These are phyloP conservation scores for bread wheat (Triticum aestivum) DNA, from an alignment of 176 grass and related monocot species.

Conservation along the genomic window DNA sequence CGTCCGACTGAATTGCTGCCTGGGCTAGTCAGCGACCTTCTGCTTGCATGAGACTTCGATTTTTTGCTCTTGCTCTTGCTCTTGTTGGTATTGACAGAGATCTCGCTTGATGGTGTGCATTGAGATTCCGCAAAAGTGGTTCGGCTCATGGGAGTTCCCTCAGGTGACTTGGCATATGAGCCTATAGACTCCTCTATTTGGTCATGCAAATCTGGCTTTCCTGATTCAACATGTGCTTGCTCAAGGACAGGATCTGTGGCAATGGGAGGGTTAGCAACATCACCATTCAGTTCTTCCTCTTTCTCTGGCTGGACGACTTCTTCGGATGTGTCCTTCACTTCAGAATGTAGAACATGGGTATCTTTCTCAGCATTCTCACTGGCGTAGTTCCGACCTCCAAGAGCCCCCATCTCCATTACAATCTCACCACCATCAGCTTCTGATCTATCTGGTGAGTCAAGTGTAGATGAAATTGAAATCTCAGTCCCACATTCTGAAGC, in stretches of 20 bases:
- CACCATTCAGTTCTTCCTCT: conserved; percentile 25
- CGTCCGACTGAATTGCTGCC: conserved; percentile 58
- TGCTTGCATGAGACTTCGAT: conserved; percentile 48
- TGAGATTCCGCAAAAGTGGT: conserved; percentile 50
- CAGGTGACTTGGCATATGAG: conserved; percentile 44
- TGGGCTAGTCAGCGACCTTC: conserved; percentile 55
- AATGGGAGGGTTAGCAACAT: conserved; percentile 13
- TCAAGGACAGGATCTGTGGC: conserved; percentile 20
- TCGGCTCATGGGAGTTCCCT: conserved; percentile 68
- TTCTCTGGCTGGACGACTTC: conserved; percentile 14
- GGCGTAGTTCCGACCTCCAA: conserved; percentile 55
- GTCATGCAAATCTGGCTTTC: conserved; percentile 28
- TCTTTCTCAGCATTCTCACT: conserved; percentile 29
- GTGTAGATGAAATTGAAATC: conserved; percentile 95
- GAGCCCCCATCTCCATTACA: conserved; percentile 81
- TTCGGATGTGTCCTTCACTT: conserved; percentile 19
- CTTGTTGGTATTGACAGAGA: conserved; percentile 77
- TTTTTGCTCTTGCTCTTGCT: conserved; percentile 51
- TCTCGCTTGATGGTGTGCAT: conserved; percentile 84
- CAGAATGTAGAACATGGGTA: conserved; percentile 28
- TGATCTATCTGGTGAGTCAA: conserved; percentile 94
- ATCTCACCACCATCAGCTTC: conserved; percentile 96
- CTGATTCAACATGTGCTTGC: conserved; percentile 29
- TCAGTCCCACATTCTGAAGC: conserved; percentile 97
- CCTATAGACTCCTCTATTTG: conserved; percentile 41